phyloP scores from a whole-genome alignment of 2,329 filamentous ascomycete species.

The Phaeosphaeria sp. region DNA sequence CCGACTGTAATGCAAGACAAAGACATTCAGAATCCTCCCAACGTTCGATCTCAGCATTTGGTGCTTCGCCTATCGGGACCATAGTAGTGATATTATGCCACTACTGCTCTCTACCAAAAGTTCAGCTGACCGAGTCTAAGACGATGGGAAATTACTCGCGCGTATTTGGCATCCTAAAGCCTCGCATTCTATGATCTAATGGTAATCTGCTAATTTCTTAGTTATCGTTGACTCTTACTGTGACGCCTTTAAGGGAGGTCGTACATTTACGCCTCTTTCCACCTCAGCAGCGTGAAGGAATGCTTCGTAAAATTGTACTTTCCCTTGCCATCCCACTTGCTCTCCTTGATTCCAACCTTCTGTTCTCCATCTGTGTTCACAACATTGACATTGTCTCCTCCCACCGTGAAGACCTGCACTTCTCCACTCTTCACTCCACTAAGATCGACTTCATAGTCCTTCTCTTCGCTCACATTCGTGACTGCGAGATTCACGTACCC shows the following conservation, averaged over 20 bases:
- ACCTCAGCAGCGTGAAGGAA: constrained; percentile 71
- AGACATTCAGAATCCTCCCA: too few species aligned
- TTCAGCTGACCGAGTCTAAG: too few species aligned
- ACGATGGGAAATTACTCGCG: too few species aligned
- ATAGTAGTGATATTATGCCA: too few species aligned
- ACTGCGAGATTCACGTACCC: constrained; percentile 72
- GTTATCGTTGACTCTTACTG: background rate
- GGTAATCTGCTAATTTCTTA: background rate
- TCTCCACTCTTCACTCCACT: constrained; percentile 57
- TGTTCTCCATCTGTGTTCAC: constrained; percentile 69
- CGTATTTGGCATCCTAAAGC: too few species aligned
- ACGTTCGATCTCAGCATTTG: too few species aligned
- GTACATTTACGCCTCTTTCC: constrained; percentile 45
- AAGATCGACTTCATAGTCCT: constrained; percentile 66
- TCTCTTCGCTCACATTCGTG: constrained; percentile 71
- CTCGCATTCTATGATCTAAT: too few species aligned
- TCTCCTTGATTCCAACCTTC: constrained; percentile 67
- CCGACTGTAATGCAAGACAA: too few species aligned
- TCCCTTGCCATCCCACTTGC: constrained; percentile 68
- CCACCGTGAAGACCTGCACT: constrained; percentile 69
- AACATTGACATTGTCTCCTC: constrained; percentile 62
- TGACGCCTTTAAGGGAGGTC: background rate
- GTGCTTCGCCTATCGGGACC: too few species aligned
- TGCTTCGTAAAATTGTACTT: constrained; percentile 71
- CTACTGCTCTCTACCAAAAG: too few species aligned